Evolutionary conservation across 768 basidiomycete genomes (phyloP), one percentile per base, ranked within the genome.

Genomic region (Trametes cubensis): DNA sequence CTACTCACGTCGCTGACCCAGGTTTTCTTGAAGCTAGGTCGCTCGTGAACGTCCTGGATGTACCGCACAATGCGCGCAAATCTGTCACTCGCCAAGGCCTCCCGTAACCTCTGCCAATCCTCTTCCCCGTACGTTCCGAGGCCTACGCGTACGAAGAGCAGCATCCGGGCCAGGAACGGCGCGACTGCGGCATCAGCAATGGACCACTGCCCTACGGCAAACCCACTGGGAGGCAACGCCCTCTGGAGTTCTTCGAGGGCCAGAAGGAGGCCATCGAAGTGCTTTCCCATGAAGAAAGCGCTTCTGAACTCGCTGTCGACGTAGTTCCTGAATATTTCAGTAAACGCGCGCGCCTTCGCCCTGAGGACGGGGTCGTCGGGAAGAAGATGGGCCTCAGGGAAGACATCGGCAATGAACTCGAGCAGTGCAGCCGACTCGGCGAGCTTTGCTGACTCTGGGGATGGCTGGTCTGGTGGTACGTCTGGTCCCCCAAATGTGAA

Each of bases 381-480:
- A 5, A 85, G 77, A 39, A 87, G 75, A 23, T 65, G 47, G n/a
- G 80, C 76, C 44, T 77, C 70, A 1, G 81, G 80, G 68, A 76
- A 81, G 52, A 86, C 72, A 69, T 88, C 87, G 8, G 85, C 84
- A 55, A 88, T 70, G 73, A 89, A 85, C 69, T 89, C 86, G 51
- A 88, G 75, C 49, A 88, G 81, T 38, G 87, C 74, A 38, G 83
- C 80, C 4, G 86, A 88, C 67, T 89, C 88, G 6, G 83, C 76
- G 63, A 89, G 69, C 69, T 88, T 88, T 55, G 72, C 65, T 3
- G 85, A 85, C 39, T 84, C 83, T 0, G 82, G 78, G 2, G 86
- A 85, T 0, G 88, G 87, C 1, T 77, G 66, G 55, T 83, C 81
- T 0, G 84, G 78, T 14, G 82, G 67, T 18, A 81, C 81, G 10